A percentile compares a stretch with the other conserved stretches of the same genome.
These are phyloP conservation scores for Solanum gracilifrons DNA, from an alignment of 257 asterid species.

Conservation along the genomic window DNA sequence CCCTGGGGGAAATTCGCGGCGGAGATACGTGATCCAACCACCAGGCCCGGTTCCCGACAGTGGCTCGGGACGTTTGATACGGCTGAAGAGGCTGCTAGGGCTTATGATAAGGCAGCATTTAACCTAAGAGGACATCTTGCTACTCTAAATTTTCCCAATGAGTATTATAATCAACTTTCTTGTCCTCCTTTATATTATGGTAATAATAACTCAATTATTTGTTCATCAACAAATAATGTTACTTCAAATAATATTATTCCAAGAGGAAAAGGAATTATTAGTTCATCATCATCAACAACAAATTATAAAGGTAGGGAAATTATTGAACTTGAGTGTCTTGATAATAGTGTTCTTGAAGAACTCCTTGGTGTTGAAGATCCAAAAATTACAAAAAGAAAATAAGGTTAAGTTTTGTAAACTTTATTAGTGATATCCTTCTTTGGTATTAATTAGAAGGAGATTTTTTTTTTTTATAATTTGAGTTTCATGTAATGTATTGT, in stretches of 20 bases:
- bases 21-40: conserved; percentile 60
- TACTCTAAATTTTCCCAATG: conserved; percentile 40
- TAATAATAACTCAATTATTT: not conserved
- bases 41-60: conserved; percentile 31
- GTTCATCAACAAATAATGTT: not conserved
- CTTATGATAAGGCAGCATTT: conserved; percentile 38
- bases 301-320: conserved; percentile 13
- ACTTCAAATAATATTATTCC: not conserved
- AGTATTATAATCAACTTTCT: conserved; percentile 40
- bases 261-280: not conserved
- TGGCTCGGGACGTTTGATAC: conserved; percentile 69
- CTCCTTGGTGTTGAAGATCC: conserved; percentile 33
- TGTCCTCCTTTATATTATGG: conserved; percentile 31
- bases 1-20: conserved; percentile 72
- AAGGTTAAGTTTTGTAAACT: not conserved
- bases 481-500: not conserved
- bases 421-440: not conserved
- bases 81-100: conserved; percentile 60
- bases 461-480: not conserved
- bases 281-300: conserved; percentile 11
- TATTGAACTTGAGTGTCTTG: conserved; percentile 44
- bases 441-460: not conserved
- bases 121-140: conserved; percentile 47
- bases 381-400: conserved; percentile 17
- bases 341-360: conserved; percentile 43